Conservation (phyloP, 768 basidiomycete genomes). For the Clavulina sp. region DNA sequence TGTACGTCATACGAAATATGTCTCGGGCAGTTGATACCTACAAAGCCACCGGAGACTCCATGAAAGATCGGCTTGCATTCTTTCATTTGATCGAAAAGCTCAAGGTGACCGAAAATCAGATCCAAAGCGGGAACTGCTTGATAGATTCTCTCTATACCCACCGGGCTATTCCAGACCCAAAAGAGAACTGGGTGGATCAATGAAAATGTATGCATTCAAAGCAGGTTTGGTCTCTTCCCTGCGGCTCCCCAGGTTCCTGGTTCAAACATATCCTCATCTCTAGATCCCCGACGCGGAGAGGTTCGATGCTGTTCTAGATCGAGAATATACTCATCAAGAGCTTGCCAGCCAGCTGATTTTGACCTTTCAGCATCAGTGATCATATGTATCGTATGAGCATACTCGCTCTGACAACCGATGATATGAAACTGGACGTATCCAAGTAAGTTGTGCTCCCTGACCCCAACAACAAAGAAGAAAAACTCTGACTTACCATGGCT, state of each 20-base stretch:
- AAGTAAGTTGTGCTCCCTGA: conserved; percentile 38
- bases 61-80: conserved; percentile 65
- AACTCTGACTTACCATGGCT: not conserved
- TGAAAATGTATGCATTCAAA: conserved; percentile 54
- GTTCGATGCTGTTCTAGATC: conserved; percentile 22
- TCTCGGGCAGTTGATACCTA: no score
- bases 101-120: conserved; percentile 45
- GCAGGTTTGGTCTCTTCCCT: conserved; percentile 3
- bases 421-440: conserved; percentile 47
- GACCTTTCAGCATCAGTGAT: conserved; percentile 55
- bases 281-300: conserved; percentile 78
- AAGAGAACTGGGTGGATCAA: conserved; percentile 93
- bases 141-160: not conserved
- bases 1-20: no score
- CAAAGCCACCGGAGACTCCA: conserved; percentile 24
- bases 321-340: not conserved
- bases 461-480: conserved; percentile 18
- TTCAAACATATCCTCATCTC: not conserved
- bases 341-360: not conserved
- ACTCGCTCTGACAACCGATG: conserved; percentile 76
- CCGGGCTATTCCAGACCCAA: no score
- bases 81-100: conserved; percentile 77
- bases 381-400: conserved; percentile 97
- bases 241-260: not conserved
- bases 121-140: not conserved